phyloP scores from a whole-genome alignment of 176 grass and related monocot genomes.

The Dactylis glomerata region DNA sequence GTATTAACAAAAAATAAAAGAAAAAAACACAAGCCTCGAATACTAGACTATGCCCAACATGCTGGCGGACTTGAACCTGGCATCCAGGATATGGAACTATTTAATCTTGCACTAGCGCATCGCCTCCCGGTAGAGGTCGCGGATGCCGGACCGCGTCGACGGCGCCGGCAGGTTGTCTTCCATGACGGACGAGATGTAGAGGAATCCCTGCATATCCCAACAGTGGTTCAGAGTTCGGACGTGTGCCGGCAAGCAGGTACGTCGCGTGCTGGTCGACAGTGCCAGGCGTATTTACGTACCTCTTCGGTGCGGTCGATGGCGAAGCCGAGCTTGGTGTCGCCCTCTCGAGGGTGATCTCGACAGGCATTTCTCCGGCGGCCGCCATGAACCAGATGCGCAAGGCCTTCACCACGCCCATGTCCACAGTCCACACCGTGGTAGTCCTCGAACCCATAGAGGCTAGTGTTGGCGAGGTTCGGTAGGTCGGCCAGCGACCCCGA shows the following conservation, averaged over 20 bases:
- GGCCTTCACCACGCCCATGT: conserved; percentile 96
- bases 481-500: conserved; percentile 82
- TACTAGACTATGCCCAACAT: no score
- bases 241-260: neutral
- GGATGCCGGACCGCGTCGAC: conserved; percentile 84
- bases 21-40: no score
- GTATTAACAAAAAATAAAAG: no score
- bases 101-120: conserved; percentile 51
- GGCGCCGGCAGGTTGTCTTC: conserved; percentile 45
- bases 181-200: conserved; percentile 81
- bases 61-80: no score
- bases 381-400: conserved; percentile 83
- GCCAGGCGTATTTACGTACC: conserved; percentile 22
- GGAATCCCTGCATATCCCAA: conserved; percentile 55
- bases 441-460: conserved; percentile 95
- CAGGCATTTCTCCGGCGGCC: conserved; percentile 58
- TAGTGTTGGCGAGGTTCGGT: conserved; percentile 79
- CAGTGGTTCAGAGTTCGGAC: neutral
- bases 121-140: conserved; percentile 79
- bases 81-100: no score
- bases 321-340: conserved; percentile 80
- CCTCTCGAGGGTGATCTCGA: conserved; percentile 76
- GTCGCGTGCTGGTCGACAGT: neutral
- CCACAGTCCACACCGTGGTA: conserved; percentile 93
- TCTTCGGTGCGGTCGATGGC: conserved; percentile 94